A percentile compares a stretch with the other conserved stretches of the same genome.
Evolutionary conservation across 1,284 basidiomycete species (phyloP).

Genomic region (Singerocomus rubriflavus): DNA sequence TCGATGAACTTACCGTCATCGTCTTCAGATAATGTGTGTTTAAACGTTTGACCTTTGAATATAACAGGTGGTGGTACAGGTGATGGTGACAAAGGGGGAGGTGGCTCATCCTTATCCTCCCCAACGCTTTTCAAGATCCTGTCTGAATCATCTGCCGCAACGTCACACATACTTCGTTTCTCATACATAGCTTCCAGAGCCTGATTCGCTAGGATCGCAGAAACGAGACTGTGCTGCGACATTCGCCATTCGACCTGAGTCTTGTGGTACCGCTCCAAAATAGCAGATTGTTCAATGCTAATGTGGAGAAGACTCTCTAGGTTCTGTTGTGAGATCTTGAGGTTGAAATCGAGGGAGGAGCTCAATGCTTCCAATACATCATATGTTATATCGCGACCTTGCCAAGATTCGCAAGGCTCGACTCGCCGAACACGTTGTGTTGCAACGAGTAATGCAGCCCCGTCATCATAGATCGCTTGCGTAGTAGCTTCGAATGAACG

Average conservation of each 20-base stretch:
- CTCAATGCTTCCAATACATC: conserved; percentile 33
- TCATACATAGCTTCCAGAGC: conserved; percentile 23
- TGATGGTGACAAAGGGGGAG: conserved; percentile 3
- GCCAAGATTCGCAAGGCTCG: conserved; percentile 30
- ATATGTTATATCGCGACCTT: conserved; percentile 25
- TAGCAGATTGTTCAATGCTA: conserved; percentile 41
- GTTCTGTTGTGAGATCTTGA: conserved; percentile 36
- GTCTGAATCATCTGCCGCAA: conserved; percentile 11
- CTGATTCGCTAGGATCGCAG: conserved; percentile 26
- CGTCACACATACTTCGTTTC: conserved; percentile 10
- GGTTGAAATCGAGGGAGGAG: conserved; percentile 34
- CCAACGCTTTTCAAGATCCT: conserved; percentile 11
- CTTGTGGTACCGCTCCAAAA: conserved; percentile 40
- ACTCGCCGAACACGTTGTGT: conserved; percentile 36
- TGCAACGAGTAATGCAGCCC: conserved; percentile 41
- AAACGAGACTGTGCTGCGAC: conserved; percentile 42
- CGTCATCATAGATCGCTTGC: conserved; percentile 53
- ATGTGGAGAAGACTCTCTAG: conserved; percentile 41
- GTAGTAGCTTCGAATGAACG: conserved; percentile 47
- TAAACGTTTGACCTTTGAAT: neutral
- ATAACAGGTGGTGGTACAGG: neutral
- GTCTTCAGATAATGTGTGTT: conserved; percentile 10
- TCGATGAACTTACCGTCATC: conserved; percentile 15
- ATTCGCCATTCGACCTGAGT: conserved; percentile 47
- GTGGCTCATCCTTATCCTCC: conserved; percentile 2